A percentile compares a stretch with the other conserved stretches of the same genome.
Conservation (phyloP, 768 basidiomycete genomes). For the Agaricus blazei region DNA sequence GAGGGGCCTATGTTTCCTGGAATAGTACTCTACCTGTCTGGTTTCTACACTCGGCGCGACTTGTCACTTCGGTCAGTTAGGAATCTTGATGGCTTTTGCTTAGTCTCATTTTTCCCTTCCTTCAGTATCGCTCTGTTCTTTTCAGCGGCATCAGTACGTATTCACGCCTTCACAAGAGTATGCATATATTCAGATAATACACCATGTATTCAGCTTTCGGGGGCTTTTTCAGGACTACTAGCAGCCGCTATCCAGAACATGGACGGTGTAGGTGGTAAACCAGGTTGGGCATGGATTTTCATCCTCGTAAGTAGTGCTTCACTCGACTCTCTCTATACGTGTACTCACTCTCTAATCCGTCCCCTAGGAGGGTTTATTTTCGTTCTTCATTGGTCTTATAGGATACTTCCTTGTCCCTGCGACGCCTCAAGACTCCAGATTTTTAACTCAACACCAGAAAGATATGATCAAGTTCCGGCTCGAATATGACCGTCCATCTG, state of each 20-base stretch:
- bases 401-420: conserved; percentile 35
- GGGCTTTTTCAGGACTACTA: conserved; percentile 61
- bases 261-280: conserved; percentile 41
- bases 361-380: conserved; percentile 41
- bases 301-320: conserved; percentile 18
- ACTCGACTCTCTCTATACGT: too few species aligned
- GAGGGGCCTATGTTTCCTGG: conserved; percentile 44
- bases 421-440: conserved; percentile 24
- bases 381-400: conserved; percentile 38
- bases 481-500: conserved; percentile 26
- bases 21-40: conserved; percentile 37
- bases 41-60: conserved; percentile 30
- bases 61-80: conserved; percentile 24
- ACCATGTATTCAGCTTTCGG: conserved; percentile 31
- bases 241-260: conserved; percentile 57
- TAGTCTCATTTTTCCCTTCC: background rate
- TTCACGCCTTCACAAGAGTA: too few species aligned
- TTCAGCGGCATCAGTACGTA: conserved; percentile 29
- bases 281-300: conserved; percentile 47
- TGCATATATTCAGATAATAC: too few species aligned
- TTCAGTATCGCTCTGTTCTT: conserved; percentile 36
- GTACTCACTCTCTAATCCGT: background rate
- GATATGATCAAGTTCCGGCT: conserved; percentile 28
- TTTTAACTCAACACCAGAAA: conserved; percentile 27
- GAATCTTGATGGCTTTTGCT: too few species aligned